Percentiles rank a stretch among this genome's conserved stretches.
Evolutionary conservation across 2,329 filamentous ascomycete species (phyloP).

Genomic region (Penicillium rolfsii): DNA sequence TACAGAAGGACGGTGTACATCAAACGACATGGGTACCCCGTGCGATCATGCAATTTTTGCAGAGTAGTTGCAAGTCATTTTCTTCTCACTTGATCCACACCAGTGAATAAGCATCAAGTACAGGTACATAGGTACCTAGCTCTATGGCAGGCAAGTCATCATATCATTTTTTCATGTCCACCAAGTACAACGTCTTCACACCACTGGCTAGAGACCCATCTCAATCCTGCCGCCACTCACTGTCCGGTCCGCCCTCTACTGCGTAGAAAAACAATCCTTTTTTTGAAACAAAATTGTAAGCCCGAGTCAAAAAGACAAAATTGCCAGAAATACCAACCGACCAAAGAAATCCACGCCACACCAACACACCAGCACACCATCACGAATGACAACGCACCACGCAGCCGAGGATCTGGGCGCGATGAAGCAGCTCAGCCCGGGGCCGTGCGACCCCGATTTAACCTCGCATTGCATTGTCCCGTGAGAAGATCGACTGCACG

Average conservation of each 20-base stretch:
- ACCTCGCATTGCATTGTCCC: slow-evolving; percentile 36
- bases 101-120: background rate
- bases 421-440: slow-evolving; percentile 10
- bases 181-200: background rate
- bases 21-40: too few relatives aligned
- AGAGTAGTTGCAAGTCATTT: background rate
- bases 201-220: background rate
- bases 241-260: background rate
- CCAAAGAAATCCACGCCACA: background rate
- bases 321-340: background rate
- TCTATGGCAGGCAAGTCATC: background rate
- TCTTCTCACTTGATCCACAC: background rate
- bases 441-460: slow-evolving; percentile 32
- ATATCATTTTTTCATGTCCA: background rate
- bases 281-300: background rate
- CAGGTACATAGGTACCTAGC: background rate
- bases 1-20: too few relatives aligned
- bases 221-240: background rate
- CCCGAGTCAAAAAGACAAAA: background rate
- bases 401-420: slow-evolving; percentile 21
- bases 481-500: slow-evolving; percentile 35
- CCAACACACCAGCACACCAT: slow-evolving; percentile 1
- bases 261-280: background rate
- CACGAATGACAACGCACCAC: slow-evolving; percentile 26
- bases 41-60: background rate